phyloP scores from a whole-genome alignment of 371 early-diverging fungal genomes.

The Actinomortierella ambigua region DNA sequence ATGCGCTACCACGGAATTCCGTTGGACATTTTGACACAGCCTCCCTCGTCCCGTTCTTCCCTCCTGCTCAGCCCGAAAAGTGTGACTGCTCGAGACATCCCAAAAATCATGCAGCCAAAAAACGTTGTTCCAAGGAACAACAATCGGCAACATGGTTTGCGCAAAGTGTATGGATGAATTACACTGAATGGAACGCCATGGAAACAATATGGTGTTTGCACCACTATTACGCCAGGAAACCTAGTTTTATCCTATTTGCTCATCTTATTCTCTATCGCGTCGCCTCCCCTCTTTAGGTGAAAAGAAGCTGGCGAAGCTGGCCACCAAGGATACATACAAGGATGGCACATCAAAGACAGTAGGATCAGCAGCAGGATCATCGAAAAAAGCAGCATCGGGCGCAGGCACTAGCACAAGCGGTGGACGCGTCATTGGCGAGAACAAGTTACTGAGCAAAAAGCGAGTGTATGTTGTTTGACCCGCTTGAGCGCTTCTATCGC shows the following conservation, averaged over 20 bases:
- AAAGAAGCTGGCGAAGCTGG: constrained; percentile 45
- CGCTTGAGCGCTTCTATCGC: too few species aligned
- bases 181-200: neutral
- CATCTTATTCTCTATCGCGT: neutral
- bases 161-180: constrained; percentile 27
- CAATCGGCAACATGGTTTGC: constrained; percentile 29
- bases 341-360: constrained; percentile 41
- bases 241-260: too few species aligned
- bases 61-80: too few species aligned
- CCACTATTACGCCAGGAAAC: neutral
- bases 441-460: constrained; percentile 45
- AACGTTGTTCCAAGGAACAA: too few species aligned
- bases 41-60: too few species aligned
- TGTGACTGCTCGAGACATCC: too few species aligned
- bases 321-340: constrained; percentile 43
- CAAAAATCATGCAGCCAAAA: too few species aligned
- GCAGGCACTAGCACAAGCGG: constrained; percentile 4
- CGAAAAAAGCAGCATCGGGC: constrained; percentile 5
- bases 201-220: neutral
- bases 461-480: constrained; percentile 20
- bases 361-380: too few species aligned
- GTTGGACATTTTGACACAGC: too few species aligned
- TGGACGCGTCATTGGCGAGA: constrained; percentile 38
- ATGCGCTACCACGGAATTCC: too few species aligned
- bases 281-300: too few species aligned